These are phyloP conservation scores for Phyllosticta ampelicida DNA, from an alignment of 2,329 filamentous ascomycete species.

Conservation along the genomic window DNA sequence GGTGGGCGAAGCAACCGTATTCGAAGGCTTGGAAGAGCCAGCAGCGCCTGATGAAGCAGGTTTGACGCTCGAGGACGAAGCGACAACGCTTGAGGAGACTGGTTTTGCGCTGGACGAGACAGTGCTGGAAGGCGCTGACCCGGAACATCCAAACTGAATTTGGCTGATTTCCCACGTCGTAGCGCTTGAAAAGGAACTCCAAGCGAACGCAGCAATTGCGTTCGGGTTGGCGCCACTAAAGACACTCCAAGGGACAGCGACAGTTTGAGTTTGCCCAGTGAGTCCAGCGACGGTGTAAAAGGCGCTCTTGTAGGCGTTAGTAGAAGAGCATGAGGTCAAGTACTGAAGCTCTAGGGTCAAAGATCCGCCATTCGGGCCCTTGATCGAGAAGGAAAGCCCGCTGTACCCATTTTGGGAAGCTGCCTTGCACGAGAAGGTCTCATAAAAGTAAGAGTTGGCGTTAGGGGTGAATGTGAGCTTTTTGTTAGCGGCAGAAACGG, in stretches of 20 bases:
- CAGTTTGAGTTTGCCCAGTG: conserved; percentile 39
- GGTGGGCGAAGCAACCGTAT: background rate
- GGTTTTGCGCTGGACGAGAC: background rate
- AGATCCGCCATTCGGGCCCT: conserved; percentile 33
- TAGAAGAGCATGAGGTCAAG: conserved; percentile 33
- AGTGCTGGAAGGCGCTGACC: background rate
- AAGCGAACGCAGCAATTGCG: conserved; percentile 38
- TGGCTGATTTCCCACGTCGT: conserved; percentile 40
- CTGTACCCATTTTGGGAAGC: conserved; percentile 37
- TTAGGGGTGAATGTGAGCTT: conserved; percentile 43
- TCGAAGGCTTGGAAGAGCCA: background rate
- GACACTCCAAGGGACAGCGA: conserved; percentile 40
- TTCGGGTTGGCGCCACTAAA: conserved; percentile 42
- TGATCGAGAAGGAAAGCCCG: conserved; percentile 38
- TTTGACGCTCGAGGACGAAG: background rate
- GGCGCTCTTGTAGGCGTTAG: conserved; percentile 31
- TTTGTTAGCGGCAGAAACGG: conserved; percentile 32
- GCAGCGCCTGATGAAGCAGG: background rate
- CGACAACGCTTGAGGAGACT: background rate
- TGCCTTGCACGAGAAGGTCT: conserved; percentile 40
- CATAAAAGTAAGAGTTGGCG: conserved; percentile 43
- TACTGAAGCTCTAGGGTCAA: conserved; percentile 40
- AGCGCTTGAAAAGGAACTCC: conserved; percentile 30
- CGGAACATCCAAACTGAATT: conserved; percentile 35
- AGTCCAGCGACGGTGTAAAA: conserved; percentile 36